Conservation (phyloP, 768 basidiomycete species). For the Boletus speciosus region DNA sequence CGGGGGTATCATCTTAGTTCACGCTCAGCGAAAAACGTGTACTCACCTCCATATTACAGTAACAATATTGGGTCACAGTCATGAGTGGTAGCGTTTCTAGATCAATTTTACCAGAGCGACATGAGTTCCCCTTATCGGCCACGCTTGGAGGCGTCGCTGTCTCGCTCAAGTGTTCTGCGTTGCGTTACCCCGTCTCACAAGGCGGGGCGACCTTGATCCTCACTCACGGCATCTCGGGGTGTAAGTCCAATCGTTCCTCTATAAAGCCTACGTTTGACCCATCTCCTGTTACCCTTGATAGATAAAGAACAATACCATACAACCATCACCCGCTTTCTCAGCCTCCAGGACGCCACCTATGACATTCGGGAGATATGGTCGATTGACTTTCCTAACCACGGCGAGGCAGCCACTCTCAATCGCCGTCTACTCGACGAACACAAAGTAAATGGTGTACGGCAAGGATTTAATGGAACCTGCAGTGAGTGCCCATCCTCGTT, state of each 20-base stretch:
- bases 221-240: constrained; percentile 27
- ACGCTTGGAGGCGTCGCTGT: constrained; percentile 16
- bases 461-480: constrained; percentile 13
- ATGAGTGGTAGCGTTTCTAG: constrained; percentile 1
- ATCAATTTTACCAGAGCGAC: constrained; percentile 14
- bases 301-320: constrained; percentile 31
- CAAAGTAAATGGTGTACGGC: constrained; percentile 11
- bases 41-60: too few relatives aligned
- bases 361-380: constrained; percentile 33
- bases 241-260: constrained; percentile 10
- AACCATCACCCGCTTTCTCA: constrained; percentile 17
- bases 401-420: constrained; percentile 33
- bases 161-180: constrained; percentile 21
- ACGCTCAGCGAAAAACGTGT: background rate
- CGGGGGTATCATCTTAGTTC: background rate
- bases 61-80: background rate
- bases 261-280: background rate
- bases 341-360: constrained; percentile 10
- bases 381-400: constrained; percentile 36
- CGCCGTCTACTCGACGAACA: constrained; percentile 23
- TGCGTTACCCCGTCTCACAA: constrained; percentile 25
- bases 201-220: constrained; percentile 25
- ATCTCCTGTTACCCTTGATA: background rate
- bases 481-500: constrained; percentile 13
- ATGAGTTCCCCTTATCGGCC: constrained; percentile 12